Percentiles rank a stretch among this genome's conserved stretches.
phyloP scores from a whole-genome alignment of 2,329 filamentous ascomycete genomes.

The Colletotrichum paranaense region DNA sequence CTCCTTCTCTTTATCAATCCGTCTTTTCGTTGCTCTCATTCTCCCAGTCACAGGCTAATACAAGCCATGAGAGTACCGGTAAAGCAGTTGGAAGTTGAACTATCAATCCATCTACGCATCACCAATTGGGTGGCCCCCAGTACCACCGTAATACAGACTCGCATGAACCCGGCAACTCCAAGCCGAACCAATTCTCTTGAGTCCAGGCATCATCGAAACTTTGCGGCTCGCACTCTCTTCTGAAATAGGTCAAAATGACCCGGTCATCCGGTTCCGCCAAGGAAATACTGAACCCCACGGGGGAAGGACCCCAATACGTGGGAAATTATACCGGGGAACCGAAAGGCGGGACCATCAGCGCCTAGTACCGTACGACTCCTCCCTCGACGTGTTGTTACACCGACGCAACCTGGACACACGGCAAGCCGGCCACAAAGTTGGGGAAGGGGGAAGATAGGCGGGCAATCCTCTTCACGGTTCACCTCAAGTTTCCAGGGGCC shows the following conservation, averaged over 20 bases:
- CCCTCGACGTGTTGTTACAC: conserved; percentile 26
- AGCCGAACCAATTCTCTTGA: not conserved
- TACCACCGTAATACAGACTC: not conserved
- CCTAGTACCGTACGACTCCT: too few relatives aligned
- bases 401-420: conserved; percentile 15
- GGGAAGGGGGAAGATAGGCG: not conserved
- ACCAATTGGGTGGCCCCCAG: not conserved
- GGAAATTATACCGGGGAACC: conserved; percentile 8
- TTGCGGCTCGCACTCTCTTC: too few relatives aligned
- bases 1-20: not conserved
- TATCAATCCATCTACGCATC: not conserved
- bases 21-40: not conserved
- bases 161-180: not conserved
- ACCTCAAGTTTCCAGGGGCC: not conserved
- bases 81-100: too few relatives aligned
- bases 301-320: conserved; percentile 2
- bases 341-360: not conserved
- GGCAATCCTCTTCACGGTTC: not conserved
- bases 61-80: too few relatives aligned
- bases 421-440: not conserved
- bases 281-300: not conserved
- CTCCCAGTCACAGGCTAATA: not conserved
- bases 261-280: not conserved
- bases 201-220: not conserved
- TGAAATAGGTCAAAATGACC: not conserved